Conservation (phyloP, 148 eudicot genomes). For the Chenopodium album region DNA sequence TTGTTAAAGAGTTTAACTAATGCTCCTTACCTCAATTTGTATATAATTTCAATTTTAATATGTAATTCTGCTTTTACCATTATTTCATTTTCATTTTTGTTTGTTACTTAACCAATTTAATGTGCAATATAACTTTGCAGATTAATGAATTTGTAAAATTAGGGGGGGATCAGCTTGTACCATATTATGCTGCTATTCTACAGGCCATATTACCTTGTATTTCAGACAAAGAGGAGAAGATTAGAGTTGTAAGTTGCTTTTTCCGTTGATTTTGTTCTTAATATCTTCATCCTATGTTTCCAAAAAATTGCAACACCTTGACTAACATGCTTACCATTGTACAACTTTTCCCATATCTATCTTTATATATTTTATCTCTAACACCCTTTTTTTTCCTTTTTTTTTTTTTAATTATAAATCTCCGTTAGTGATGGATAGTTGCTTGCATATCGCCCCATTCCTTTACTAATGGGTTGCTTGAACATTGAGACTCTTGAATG, state of each 20-base stretch:
- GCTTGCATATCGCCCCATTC: no score
- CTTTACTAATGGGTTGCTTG: no score
- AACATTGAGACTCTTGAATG: no score
- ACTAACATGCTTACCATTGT: no score
- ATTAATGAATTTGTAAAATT: constrained; percentile 95
- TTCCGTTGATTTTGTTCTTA: not conserved
- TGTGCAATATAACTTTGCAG: constrained; percentile 40
- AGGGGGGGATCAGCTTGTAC: constrained; percentile 93
- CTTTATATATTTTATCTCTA: no score
- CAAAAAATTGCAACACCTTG: no score
- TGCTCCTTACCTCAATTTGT: not conserved
- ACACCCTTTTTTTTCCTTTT: no score
- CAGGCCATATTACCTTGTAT: constrained; percentile 96
- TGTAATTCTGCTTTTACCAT: not conserved
- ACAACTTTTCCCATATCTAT: no score
- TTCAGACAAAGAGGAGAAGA: constrained; percentile 96
- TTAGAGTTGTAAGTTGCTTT: constrained; percentile 72
- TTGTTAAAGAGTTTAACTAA: not conserved
- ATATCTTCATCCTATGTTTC: no score
- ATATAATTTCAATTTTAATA: not conserved
- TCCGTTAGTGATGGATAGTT: no score
- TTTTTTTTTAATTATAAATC: no score
- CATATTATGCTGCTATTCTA: constrained; percentile 93
- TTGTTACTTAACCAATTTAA: constrained; percentile 7
- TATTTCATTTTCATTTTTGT: not conserved